Percentiles rank a stretch among this genome's conserved stretches.
phyloP scores from a whole-genome alignment of 2,329 filamentous ascomycete species.

The Fusarium sp. region DNA sequence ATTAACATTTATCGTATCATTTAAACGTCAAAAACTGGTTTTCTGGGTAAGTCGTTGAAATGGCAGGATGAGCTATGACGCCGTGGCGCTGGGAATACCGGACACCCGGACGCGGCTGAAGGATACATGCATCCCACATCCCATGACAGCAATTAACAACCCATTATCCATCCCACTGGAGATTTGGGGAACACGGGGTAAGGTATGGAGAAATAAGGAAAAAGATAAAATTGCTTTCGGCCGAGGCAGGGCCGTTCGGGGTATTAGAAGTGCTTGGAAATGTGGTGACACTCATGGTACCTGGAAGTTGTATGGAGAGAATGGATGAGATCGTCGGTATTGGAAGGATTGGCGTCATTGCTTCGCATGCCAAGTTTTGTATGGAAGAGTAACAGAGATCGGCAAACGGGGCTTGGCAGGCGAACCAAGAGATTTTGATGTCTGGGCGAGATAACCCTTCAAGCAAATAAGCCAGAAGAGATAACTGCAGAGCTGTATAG shows the following conservation, averaged over 20 bases:
- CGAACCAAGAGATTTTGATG: not conserved
- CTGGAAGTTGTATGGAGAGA: not conserved
- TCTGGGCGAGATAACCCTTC: not conserved
- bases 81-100: constrained; percentile 26
- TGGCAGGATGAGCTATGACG: constrained; percentile 13
- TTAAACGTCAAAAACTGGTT: constrained; percentile 15
- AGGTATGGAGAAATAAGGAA: constrained; percentile 9
- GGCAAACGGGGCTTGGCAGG: constrained; percentile 25
- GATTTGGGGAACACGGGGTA: constrained; percentile 17
- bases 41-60: not conserved
- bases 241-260: constrained; percentile 40
- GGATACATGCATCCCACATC: not conserved
- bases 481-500: not conserved
- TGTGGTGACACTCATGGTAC: not conserved
- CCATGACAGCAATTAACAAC: not conserved
- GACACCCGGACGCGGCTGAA: constrained; percentile 3
- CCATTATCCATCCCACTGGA: not conserved
- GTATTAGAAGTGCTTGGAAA: not conserved
- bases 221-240: constrained; percentile 15
- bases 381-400: constrained; percentile 7
- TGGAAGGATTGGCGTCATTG: constrained; percentile 18
- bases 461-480: too few relatives aligned
- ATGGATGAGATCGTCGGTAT: constrained; percentile 1
- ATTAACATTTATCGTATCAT: not conserved
- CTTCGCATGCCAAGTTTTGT: constrained; percentile 17